Evolutionary conservation across 768 basidiomycete genomes (phyloP).

Genomic region (Paxillus rubicundulus): DNA sequence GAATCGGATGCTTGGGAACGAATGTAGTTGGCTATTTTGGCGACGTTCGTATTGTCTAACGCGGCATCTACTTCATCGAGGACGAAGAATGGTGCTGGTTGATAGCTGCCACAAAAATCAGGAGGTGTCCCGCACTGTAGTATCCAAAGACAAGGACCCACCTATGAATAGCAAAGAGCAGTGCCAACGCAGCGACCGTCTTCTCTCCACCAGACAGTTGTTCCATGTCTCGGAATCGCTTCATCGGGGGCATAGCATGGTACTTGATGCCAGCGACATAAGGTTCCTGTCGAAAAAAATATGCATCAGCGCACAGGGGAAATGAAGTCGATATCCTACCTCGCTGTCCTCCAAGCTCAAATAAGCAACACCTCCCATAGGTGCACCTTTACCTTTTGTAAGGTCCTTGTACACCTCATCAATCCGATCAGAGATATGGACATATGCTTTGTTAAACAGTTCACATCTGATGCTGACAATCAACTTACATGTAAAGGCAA

Average conservation of each 20-base stretch:
- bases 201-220: constrained; percentile 98
- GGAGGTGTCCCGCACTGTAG: neutral
- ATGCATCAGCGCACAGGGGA: constrained; percentile 1
- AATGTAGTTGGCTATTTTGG: constrained; percentile 93
- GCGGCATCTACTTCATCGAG: constrained; percentile 99
- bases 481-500: neutral
- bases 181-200: constrained; percentile 95
- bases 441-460: constrained; percentile 93
- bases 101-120: constrained; percentile 58
- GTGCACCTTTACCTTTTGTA: constrained; percentile 91
- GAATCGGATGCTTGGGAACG: constrained; percentile 74
- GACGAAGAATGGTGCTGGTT: constrained; percentile 96
- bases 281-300: constrained; percentile 55
- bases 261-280: constrained; percentile 92
- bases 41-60: constrained; percentile 97
- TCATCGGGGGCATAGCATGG: constrained; percentile 99
- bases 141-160: constrained; percentile 24
- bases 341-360: constrained; percentile 94
- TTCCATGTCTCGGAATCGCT: constrained; percentile 98
- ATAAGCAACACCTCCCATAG: constrained; percentile 96
- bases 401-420: constrained; percentile 97
- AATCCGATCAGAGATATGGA: constrained; percentile 92
- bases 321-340: constrained; percentile 44
- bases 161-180: constrained; percentile 97
- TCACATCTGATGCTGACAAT: constrained; percentile 49